Conservation (phyloP, 2,329 filamentous ascomycete genomes). For the Gaeumannomyces tritici region DNA sequence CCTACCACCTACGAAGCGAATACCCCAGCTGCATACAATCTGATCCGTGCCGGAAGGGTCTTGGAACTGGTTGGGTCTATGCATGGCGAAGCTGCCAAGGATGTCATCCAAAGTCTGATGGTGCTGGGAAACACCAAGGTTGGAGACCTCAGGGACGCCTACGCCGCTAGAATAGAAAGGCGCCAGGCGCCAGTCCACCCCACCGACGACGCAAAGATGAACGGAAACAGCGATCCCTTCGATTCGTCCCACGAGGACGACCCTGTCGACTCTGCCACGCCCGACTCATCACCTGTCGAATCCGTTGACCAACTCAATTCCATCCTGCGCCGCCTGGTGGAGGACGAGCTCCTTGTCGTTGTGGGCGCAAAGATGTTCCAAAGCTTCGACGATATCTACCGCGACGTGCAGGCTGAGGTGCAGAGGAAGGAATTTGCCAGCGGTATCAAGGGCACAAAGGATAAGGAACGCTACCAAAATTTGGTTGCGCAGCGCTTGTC, state of each 20-base stretch:
- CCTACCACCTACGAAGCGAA: constrained; percentile 70
- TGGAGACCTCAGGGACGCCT: constrained; percentile 58
- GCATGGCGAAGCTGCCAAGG: constrained; percentile 65
- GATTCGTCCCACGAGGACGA: constrained; percentile 12
- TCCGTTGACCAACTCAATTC: constrained; percentile 39
- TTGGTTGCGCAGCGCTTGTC: constrained; percentile 43
- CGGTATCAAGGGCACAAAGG: constrained; percentile 52
- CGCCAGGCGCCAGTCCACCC: constrained; percentile 8
- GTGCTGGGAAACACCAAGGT: constrained; percentile 69
- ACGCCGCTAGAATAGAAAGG: constrained; percentile 26
- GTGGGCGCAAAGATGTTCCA: constrained; percentile 47
- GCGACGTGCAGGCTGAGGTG: constrained; percentile 54
- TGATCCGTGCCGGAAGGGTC: constrained; percentile 75
- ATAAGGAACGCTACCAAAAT: constrained; percentile 52
- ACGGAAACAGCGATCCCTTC: constrained; percentile 3
- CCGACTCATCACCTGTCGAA: constrained; percentile 25
- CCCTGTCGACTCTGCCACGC: constrained; percentile 19
- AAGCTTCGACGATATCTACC: constrained; percentile 50
- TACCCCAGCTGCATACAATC: constrained; percentile 66
- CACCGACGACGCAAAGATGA: constrained; percentile 2
- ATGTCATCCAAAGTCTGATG: constrained; percentile 66
- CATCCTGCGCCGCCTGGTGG: constrained; percentile 44
- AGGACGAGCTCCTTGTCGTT: constrained; percentile 58
- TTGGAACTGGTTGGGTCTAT: constrained; percentile 63
- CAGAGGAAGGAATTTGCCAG: constrained; percentile 42